Conservation (phyloP, 306 rosid genomes). For the Pyrus communis region DNA sequence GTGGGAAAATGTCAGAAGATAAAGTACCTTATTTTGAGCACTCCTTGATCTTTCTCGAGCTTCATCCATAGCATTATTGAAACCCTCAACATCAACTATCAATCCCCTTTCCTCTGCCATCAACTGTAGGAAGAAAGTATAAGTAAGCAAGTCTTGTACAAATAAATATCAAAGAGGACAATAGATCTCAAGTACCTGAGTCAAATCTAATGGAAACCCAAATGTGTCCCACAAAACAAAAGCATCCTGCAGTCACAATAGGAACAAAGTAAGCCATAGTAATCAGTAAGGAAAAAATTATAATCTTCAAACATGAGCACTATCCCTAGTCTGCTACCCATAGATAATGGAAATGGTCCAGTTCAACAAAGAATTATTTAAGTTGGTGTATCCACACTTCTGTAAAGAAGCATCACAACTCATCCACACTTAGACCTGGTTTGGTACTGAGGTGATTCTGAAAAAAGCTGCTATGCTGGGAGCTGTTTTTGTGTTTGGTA, state of each 20-base stretch:
- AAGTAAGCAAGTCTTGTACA: background rate
- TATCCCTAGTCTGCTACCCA: background rate
- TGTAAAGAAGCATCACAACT: background rate
- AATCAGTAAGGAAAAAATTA: background rate
- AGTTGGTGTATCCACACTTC: background rate
- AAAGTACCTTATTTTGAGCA: constrained; percentile 76
- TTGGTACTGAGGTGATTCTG: too few species aligned
- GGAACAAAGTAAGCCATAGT: constrained; percentile 8
- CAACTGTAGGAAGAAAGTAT: constrained; percentile 45
- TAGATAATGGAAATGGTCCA: background rate
- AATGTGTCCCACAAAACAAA: constrained; percentile 94
- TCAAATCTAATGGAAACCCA: constrained; percentile 94
- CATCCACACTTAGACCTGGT: background rate
- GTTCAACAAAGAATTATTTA: background rate
- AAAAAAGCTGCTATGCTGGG: too few species aligned
- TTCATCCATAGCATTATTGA: constrained; percentile 72
- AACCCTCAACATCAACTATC: constrained; percentile 71
- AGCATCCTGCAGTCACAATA: constrained; percentile 62
- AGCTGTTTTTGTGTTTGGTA: too few species aligned
- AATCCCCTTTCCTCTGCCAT: constrained; percentile 95
- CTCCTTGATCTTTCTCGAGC: constrained; percentile 92
- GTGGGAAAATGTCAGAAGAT: constrained; percentile 5
- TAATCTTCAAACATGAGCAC: background rate
- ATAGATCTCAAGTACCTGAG: constrained; percentile 57
- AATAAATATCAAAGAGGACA: constrained; percentile 3